Evolutionary conservation across 164 flowering plant genomes (phyloP).

Genomic region (Stephania japonica): DNA sequence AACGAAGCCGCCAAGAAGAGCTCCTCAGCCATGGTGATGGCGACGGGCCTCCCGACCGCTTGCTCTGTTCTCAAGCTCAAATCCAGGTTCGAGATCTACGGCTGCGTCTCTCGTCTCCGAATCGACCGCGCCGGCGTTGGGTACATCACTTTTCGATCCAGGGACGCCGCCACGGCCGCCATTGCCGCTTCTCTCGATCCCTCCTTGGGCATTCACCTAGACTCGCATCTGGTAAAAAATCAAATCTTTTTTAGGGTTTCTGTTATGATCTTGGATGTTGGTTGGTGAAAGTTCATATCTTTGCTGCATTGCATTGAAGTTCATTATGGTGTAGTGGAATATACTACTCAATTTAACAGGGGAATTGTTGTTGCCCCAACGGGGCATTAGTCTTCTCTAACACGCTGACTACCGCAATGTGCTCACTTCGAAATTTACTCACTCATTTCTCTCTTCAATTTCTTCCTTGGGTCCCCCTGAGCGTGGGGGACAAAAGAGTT

Average conservation of each 20-base stretch:
- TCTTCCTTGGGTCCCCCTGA: too few species aligned
- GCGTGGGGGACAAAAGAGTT: too few species aligned
- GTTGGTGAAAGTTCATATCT: neutral
- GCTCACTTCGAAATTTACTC: too few species aligned
- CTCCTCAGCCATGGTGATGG: slow-evolving; percentile 33
- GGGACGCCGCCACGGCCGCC: slow-evolving; percentile 62
- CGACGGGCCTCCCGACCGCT: slow-evolving; percentile 40
- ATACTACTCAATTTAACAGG: neutral
- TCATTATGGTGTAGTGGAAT: neutral
- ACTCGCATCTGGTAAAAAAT: slow-evolving; percentile 35
- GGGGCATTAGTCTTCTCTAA: too few species aligned
- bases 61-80: slow-evolving; percentile 78
- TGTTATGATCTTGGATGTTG: neutral
- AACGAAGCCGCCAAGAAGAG: slow-evolving; percentile 15
- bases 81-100: slow-evolving; percentile 78
- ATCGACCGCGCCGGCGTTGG: slow-evolving; percentile 59
- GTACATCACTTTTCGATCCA: slow-evolving; percentile 55
- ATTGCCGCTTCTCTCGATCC: slow-evolving; percentile 59
- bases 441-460: too few species aligned
- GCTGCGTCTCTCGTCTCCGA: slow-evolving; percentile 62
- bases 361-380: too few species aligned
- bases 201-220: slow-evolving; percentile 47
- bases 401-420: too few species aligned
- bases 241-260: neutral
- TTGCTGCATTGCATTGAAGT: neutral